Evolutionary conservation across 208 protist genomes (phyloP).

Genomic region (Acanthamoeba lenticulata): DNA sequence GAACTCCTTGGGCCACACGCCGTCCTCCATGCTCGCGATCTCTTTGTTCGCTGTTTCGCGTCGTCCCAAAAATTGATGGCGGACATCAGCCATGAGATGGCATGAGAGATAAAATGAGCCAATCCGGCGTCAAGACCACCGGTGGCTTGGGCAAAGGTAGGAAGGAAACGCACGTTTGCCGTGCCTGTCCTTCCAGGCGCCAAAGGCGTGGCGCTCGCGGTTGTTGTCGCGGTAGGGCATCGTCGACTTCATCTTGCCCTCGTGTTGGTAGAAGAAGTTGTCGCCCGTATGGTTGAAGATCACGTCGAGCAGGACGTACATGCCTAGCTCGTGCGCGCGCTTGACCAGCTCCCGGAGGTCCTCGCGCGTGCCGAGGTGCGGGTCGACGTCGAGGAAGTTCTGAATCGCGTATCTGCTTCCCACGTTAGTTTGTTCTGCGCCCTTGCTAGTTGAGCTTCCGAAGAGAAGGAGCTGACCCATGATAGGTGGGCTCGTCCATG

Average conservation of each 20-base stretch:
- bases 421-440: no score
- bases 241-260: not conserved
- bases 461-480: not conserved
- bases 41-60: not conserved
- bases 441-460: no score
- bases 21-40: not conserved
- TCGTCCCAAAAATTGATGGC: no score
- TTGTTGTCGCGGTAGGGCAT: not conserved
- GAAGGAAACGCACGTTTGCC: no score
- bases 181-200: slow-evolving; percentile 18
- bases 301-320: slow-evolving; percentile 2
- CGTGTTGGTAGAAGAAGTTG: slow-evolving; percentile 36
- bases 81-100: no score
- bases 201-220: not conserved
- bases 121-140: no score
- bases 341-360: not conserved
- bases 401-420: slow-evolving; percentile 10
- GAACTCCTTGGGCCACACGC: slow-evolving; percentile 34
- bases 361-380: not conserved
- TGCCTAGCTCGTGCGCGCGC: not conserved
- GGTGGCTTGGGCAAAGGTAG: no score
- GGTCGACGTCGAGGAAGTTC: slow-evolving; percentile 13
- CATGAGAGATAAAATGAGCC: no score
- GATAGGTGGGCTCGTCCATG: slow-evolving; percentile 12
- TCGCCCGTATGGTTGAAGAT: slow-evolving; percentile 45